phyloP scores from a whole-genome alignment of 2,329 filamentous ascomycete species.

The Penicillium nordicum region DNA sequence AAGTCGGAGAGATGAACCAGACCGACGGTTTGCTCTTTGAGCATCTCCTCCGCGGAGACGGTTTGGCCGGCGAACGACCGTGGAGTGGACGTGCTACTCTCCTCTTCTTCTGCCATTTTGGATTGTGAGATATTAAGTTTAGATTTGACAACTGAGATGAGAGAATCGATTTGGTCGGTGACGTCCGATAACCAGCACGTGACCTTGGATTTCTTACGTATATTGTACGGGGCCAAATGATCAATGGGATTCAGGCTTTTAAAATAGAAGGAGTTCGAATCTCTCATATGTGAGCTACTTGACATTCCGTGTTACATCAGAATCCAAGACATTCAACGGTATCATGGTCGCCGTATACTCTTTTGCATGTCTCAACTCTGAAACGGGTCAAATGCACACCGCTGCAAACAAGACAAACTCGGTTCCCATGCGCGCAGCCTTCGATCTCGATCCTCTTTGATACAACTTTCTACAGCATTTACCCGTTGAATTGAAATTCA shows the following conservation, averaged over 20 bases:
- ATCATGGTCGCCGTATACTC: neutral
- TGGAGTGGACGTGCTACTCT: conserved; percentile 44
- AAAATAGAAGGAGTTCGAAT: too few relatives aligned
- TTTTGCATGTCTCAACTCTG: neutral
- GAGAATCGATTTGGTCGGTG: conserved; percentile 4
- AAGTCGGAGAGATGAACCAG: conserved; percentile 91
- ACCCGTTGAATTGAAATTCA: conserved; percentile 7
- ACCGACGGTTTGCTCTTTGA: conserved; percentile 84
- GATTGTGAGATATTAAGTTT: conserved; percentile 5
- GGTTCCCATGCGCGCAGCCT: conserved; percentile 10
- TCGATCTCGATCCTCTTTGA: conserved; percentile 14
- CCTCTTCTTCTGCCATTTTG: conserved; percentile 32
- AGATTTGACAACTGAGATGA: neutral
- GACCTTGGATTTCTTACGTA: neutral
- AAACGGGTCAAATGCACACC: neutral
- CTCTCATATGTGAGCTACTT: neutral
- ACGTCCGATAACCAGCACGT: conserved; percentile 15
- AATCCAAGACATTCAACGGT: neutral
- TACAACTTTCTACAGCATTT: conserved; percentile 8
- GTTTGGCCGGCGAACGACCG: conserved; percentile 69
- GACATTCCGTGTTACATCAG: neutral
- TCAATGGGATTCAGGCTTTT: neutral
- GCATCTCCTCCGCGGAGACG: conserved; percentile 71
- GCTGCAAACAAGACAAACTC: conserved; percentile 27
- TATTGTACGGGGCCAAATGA: neutral